These are phyloP conservation scores for Novymonas esmeraldas DNA, from an alignment of 208 protist species.

Conservation along the genomic window DNA sequence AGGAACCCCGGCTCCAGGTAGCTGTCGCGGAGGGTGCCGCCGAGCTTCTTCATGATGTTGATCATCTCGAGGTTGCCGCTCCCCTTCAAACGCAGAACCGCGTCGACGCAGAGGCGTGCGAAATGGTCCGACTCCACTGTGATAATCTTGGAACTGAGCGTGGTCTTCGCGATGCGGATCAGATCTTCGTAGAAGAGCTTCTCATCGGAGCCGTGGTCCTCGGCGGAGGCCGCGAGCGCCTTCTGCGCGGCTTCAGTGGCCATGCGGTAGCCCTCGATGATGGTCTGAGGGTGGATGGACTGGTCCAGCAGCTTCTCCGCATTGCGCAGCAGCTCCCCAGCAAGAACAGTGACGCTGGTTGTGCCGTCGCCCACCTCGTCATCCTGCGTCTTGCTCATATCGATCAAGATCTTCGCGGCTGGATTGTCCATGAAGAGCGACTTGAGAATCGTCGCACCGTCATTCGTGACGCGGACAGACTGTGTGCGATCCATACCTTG, in stretches of 20 bases:
- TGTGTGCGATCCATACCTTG: slow-evolving; percentile 80
- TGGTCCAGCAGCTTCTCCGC: slow-evolving; percentile 97
- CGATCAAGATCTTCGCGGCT: slow-evolving; percentile 98
- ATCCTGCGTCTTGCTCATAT: slow-evolving; percentile 99
- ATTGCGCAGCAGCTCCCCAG: slow-evolving; percentile 98
- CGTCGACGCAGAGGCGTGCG: slow-evolving; percentile 98
- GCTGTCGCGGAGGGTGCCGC: slow-evolving; percentile 97
- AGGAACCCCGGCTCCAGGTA: slow-evolving; percentile 99
- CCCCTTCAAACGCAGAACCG: slow-evolving; percentile 96
- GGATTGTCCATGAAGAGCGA: slow-evolving; percentile 98
- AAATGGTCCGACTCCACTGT: slow-evolving; percentile 98
- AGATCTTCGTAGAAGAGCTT: slow-evolving; percentile 97
- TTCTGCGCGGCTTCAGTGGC: slow-evolving; percentile 84
- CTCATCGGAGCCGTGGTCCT: slow-evolving; percentile 86
- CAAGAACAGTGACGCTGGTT: slow-evolving; percentile 98
- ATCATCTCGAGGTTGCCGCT: slow-evolving; percentile 98
- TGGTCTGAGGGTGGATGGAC: slow-evolving; percentile 99
- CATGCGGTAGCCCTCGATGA: slow-evolving; percentile 95
- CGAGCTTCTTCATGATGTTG: slow-evolving; percentile 99
- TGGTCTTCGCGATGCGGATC: slow-evolving; percentile 99
- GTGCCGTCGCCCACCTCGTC: slow-evolving; percentile 99
- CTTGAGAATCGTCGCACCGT: slow-evolving; percentile 99
- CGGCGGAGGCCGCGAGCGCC: slow-evolving; percentile 73
- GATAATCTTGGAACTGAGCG: slow-evolving; percentile 99
- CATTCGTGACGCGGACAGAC: slow-evolving; percentile 98